A percentile compares a stretch with the other conserved stretches of the same genome.
Evolutionary conservation across 495 filamentous ascomycete genomes (phyloP).

Genomic region (Lichina pygmaea): DNA sequence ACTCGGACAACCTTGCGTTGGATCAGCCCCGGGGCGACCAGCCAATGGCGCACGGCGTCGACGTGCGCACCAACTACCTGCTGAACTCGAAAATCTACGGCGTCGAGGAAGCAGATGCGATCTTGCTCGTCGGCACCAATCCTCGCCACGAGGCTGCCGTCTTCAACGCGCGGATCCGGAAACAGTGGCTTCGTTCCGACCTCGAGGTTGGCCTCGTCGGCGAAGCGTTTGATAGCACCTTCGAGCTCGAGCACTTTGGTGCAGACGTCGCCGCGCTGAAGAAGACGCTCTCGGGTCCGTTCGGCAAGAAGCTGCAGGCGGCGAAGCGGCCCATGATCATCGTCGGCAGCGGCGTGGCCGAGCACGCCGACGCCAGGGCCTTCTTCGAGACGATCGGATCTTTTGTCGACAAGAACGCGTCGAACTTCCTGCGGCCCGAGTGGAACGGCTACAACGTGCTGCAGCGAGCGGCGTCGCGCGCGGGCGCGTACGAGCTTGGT

Average conservation of each 20-base stretch:
- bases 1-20: constrained; percentile 82
- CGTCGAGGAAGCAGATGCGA: constrained; percentile 77
- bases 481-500: constrained; percentile 82
- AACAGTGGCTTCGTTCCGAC: constrained; percentile 91
- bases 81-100: constrained; percentile 90
- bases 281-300: constrained; percentile 55
- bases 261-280: constrained; percentile 51
- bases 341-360: constrained; percentile 65
- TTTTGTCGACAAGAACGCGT: constrained; percentile 78
- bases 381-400: constrained; percentile 70
- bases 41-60: constrained; percentile 76
- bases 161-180: constrained; percentile 84
- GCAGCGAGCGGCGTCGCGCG: constrained; percentile 72
- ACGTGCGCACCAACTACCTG: constrained; percentile 78
- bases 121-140: constrained; percentile 85
- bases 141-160: constrained; percentile 82
- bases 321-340: constrained; percentile 91
- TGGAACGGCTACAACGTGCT: constrained; percentile 97
- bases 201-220: constrained; percentile 81
- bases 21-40: constrained; percentile 65
- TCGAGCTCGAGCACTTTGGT: constrained; percentile 77
- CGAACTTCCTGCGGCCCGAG: constrained; percentile 63
- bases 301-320: constrained; percentile 70
- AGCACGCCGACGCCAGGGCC: constrained; percentile 71
- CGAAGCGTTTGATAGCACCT: constrained; percentile 73